Conservation (phyloP, 1,284 basidiomycete genomes). For the Cryptococcus sp. region DNA sequence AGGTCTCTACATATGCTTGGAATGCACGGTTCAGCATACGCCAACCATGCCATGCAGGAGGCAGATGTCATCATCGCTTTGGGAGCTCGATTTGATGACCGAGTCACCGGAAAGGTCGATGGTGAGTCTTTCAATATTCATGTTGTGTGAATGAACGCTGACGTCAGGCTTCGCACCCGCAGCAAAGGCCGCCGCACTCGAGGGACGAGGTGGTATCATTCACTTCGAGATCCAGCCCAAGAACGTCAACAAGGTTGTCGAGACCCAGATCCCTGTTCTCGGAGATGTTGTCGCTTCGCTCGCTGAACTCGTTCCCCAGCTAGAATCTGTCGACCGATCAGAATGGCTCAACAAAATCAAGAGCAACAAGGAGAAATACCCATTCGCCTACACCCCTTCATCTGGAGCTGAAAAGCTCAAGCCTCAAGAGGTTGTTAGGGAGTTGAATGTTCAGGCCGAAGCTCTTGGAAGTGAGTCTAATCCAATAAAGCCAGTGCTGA, state of each 20-base stretch:
- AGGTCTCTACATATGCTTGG: slow-evolving; percentile 95
- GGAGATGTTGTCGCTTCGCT: slow-evolving; percentile 89
- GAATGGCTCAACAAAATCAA: slow-evolving; percentile 81
- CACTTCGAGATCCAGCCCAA: slow-evolving; percentile 99
- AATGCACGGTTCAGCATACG: slow-evolving; percentile 97
- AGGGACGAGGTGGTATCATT: slow-evolving; percentile 91
- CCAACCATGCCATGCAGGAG: slow-evolving; percentile 94
- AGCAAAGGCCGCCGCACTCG: slow-evolving; percentile 76
- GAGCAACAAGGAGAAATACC: slow-evolving; percentile 80
- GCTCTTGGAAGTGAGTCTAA: slow-evolving; percentile 51
- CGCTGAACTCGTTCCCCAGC: slow-evolving; percentile 72
- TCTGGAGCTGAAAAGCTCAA: slow-evolving; percentile 69
- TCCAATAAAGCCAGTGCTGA: background rate
- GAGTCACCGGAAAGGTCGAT: slow-evolving; percentile 89
- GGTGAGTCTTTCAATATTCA: slow-evolving; percentile 40
- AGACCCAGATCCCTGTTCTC: slow-evolving; percentile 88
- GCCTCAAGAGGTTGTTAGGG: slow-evolving; percentile 95
- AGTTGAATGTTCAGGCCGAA: slow-evolving; percentile 71
- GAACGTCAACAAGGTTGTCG: slow-evolving; percentile 98
- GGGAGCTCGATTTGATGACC: slow-evolving; percentile 94
- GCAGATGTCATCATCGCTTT: slow-evolving; percentile 98
- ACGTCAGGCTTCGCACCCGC: slow-evolving; percentile 74
- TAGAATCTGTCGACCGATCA: slow-evolving; percentile 60
- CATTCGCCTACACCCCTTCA: slow-evolving; percentile 80
- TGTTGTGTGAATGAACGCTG: background rate